Evolutionary conservation across 2,329 filamentous ascomycete species (phyloP), one percentile per base, ranked within the genome.

Genomic region (Metarhizium album): DNA sequence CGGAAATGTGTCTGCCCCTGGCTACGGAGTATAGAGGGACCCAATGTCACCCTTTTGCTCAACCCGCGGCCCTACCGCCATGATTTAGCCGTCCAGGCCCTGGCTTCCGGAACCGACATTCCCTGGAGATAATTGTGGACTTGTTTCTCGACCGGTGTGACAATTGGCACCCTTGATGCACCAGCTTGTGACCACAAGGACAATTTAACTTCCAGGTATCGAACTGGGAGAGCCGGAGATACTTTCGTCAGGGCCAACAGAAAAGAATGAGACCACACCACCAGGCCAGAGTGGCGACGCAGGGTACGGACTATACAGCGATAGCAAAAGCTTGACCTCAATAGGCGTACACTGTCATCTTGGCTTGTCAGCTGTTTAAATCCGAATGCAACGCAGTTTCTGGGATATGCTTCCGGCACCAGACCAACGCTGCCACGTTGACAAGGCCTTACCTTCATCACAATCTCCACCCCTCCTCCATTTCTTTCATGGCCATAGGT

Each of bases 351-450:
- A 37, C 40, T n/a, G 3, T 43, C 20, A 23, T 14, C 9, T 14
- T 23, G 40, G 40, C 20, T 49, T 24, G 18, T 45, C 38, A 20
- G 47, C 14, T 20, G 27, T 49, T 22, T 35, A 20, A 23, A 45
- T 16, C 24, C 23, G 40, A 18, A 42, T 48, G 47, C 31, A 31
- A 50, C 48, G 42, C 51, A n/a, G 42, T 51, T 45, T 38, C 22
- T 40, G 35, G 35, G 43, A 38, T 22, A 40, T 42, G 5, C 35
- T 33, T 46, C 50, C 43, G 37, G 52, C 33, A 20, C 60, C 60
- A 62, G 56, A 60, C 48, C 54, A 51, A 42, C 52, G 42, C 35
- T 59, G 62, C 60, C 62, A 64, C 62, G 61, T 64, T 57, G 58
- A 56, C 47, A 45, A 42, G 45, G 24, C 35, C 46, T 50, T 54